A percentile compares a stretch with the other conserved stretches of the same genome.
Evolutionary conservation across 306 rosid species (phyloP).

Genomic region (Sicyos edulis): DNA sequence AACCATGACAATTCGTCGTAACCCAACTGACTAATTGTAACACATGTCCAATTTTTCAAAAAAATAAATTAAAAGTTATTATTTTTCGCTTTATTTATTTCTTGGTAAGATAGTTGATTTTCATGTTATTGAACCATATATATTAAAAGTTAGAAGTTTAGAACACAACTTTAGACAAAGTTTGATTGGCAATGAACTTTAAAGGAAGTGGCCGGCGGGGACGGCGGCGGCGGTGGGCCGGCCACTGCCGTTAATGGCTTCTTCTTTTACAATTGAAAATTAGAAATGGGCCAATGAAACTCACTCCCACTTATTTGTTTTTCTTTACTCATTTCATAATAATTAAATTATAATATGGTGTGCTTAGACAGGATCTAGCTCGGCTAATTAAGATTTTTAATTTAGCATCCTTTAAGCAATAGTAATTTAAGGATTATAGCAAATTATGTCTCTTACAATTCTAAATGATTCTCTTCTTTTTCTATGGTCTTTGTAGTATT

Average conservation of each 20-base stretch:
- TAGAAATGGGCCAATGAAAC: background rate
- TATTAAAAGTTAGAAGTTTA: background rate
- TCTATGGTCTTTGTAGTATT: background rate
- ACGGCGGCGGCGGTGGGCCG: constrained; percentile 10
- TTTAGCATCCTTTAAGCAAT: background rate
- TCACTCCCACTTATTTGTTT: constrained; percentile 13
- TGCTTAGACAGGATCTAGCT: constrained; percentile 18
- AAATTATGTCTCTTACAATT: background rate
- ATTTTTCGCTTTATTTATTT: too few relatives aligned
- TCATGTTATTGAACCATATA: constrained; percentile 8
- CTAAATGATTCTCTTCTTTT: background rate
- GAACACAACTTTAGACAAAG: background rate
- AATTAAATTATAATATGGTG: background rate
- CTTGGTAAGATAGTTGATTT: background rate
- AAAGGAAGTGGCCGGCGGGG: constrained; percentile 7
- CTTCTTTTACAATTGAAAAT: constrained; percentile 6
- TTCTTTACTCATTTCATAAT: constrained; percentile 5
- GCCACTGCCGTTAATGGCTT: constrained; percentile 10
- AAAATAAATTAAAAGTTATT: too few relatives aligned
- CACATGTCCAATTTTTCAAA: too few relatives aligned
- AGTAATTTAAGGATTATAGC: background rate
- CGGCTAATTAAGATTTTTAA: constrained; percentile 8
- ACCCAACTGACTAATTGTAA: too few relatives aligned
- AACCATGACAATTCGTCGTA: too few relatives aligned
- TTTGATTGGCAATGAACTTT: background rate